Conservation (phyloP, 805 yeast species). For the Debaryomyces tyrocola region DNA sequence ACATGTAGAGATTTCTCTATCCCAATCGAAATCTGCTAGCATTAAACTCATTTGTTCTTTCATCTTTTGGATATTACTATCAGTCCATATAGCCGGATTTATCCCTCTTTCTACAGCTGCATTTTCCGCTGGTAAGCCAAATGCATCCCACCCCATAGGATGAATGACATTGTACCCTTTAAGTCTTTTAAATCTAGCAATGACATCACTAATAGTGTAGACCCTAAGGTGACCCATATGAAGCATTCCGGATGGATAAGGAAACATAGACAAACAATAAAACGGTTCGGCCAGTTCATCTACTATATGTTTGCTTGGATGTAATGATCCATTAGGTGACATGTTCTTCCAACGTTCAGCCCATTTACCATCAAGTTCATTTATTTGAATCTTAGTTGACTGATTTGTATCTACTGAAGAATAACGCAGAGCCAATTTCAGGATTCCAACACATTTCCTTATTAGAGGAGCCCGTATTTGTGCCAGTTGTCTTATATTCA, state of each 20-base stretch:
- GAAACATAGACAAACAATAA: conserved; percentile 85
- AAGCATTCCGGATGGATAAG: conserved; percentile 90
- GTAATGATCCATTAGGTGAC: conserved; percentile 32
- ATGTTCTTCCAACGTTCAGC: conserved; percentile 42
- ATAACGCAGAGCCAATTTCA: not conserved
- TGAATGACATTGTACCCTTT: conserved; percentile 79
- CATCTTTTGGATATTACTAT: conserved; percentile 78
- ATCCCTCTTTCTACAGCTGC: conserved; percentile 89
- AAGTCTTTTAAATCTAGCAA: conserved; percentile 75
- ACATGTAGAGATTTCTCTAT: conserved; percentile 83
- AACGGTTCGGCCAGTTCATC: conserved; percentile 23
- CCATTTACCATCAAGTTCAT: conserved; percentile 56
- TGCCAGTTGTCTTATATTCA: not conserved
- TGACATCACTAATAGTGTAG: conserved; percentile 83
- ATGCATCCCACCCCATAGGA: conserved; percentile 99
- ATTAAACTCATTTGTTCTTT: conserved; percentile 74
- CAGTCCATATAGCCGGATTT: conserved; percentile 84
- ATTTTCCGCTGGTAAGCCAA: conserved; percentile 97
- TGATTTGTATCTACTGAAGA: not conserved
- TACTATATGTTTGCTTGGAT: conserved; percentile 30
- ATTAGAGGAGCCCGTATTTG: not conserved
- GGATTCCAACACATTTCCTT: not conserved
- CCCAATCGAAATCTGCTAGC: conserved; percentile 93
- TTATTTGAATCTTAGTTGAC: not conserved
- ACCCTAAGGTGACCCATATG: conserved; percentile 96